Evolutionary conservation across 768 basidiomycete species (phyloP), one percentile per base, ranked within the genome.

Genomic region (Boletus huronensis): DNA sequence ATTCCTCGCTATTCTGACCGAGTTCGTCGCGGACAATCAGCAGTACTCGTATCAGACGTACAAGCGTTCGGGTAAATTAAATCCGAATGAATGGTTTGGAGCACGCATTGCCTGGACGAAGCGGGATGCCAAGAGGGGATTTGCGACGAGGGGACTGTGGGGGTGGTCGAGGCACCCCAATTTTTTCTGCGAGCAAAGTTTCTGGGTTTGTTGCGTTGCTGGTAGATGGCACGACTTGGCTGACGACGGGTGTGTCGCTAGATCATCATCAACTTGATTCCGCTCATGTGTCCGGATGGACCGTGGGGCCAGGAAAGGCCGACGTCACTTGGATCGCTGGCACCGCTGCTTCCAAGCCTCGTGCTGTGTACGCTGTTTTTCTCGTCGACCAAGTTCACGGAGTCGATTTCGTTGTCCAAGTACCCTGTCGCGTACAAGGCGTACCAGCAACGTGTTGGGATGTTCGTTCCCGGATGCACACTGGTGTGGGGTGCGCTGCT

Each of bases 101-200:
- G 80, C 88, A 3, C 77, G 82, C 25, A 78, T 90, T n/a, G 55
- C 73, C 6, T 89, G 87, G 81, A 83, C 82, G 1, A 75, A 80
- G 19, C 79, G 78, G 19, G 88, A 92, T 69, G 81, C 78, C 1
- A 74, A 84, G 57, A 78, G 94, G 11, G 96, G 96, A 0, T 98
- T 98, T 68, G 72, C 87, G 25, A 92, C 93, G 0, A 77, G 79
- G 19, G 95, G 95, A 4, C 70, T 98, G 7, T 98, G 90, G 90
- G 80, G 82, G 2, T 95, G 85, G 77, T 84, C 82, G 3, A 77
- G 96, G 16, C 96, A 98, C 70, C 94, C 96, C 34, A 98, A 98
- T 70, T 95, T 93, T 67, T 73, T 86, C 1, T 93, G 90, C 68
- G 96, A 98, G 69, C 93, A 95, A 69, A 70, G 74, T 16, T 93